phyloP scores from a whole-genome alignment of 73 alveolate genomes.

The Tetrahymena malaccensis region DNA sequence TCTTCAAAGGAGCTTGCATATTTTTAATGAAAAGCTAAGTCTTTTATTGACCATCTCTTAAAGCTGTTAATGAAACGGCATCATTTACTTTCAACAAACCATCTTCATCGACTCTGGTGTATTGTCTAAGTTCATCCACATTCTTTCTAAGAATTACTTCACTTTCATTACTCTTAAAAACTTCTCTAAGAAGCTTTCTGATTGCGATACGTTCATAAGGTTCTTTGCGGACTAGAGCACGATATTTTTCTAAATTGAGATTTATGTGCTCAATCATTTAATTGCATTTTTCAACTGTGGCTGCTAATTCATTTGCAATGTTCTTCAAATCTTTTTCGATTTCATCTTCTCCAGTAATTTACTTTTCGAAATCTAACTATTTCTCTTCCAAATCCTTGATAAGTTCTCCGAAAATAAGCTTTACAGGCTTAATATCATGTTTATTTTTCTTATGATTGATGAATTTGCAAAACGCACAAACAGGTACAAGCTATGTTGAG shows the following conservation, averaged over 20 bases:
- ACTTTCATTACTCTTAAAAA: neutral
- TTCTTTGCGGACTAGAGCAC: neutral
- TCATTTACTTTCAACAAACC: neutral
- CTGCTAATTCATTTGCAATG: neutral
- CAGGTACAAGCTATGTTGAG: neutral
- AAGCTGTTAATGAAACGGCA: neutral
- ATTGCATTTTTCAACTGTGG: neutral
- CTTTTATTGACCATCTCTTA: neutral
- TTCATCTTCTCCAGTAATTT: neutral
- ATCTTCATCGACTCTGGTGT: neutral
- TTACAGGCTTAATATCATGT: neutral
- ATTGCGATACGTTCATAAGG: neutral
- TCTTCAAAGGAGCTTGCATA: neutral
- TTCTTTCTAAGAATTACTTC: neutral
- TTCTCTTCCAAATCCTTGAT: neutral
- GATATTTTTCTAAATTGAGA: neutral
- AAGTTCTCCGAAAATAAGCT: neutral
- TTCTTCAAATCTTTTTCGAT: neutral
- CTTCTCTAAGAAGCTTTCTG: neutral
- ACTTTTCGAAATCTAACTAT: neutral
- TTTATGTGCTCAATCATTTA: neutral
- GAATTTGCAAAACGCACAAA: neutral
- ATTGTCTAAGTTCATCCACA: neutral
- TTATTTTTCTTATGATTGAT: neutral
- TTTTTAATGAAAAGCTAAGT: neutral